Evolutionary conservation across 352 stramenopile species (phyloP).

Genomic region (Globisporangium alternatum): DNA sequence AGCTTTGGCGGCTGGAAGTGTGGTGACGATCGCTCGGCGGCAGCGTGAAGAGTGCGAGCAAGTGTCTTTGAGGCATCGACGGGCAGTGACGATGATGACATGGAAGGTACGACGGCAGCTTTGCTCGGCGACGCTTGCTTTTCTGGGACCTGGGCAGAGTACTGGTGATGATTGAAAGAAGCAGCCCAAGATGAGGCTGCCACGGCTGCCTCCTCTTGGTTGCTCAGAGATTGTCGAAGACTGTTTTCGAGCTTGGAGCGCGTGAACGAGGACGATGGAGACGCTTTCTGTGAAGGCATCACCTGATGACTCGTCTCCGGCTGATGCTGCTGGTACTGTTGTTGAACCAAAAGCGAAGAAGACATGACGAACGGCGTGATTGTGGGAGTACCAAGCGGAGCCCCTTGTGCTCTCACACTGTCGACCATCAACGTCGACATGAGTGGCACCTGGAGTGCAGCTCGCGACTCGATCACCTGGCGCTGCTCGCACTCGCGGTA

Average conservation of each 20-base stretch:
- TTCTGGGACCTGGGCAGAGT: neutral
- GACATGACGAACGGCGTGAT: neutral
- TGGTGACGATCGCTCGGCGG: neutral
- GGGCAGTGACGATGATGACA: neutral
- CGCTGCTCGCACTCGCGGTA: conserved; percentile 45
- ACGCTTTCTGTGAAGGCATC: neutral
- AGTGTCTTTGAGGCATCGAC: neutral
- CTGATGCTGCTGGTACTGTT: conserved; percentile 1
- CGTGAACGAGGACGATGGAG: conserved; percentile 6
- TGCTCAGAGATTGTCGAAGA: conserved; percentile 13
- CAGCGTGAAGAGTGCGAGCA: neutral
- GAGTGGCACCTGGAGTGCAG: conserved; percentile 9
- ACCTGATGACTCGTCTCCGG: neutral
- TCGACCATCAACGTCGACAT: conserved; percentile 9
- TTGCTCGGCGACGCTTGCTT: conserved; percentile 3
- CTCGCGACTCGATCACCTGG: conserved; percentile 17
- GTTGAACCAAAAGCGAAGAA: neutral
- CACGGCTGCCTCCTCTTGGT: conserved; percentile 13
- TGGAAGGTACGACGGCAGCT: neutral
- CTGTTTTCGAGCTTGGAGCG: conserved; percentile 15
- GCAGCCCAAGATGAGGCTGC: neutral
- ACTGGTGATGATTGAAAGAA: neutral
- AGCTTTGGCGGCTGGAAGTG: conserved; percentile 28
- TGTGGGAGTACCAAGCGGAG: neutral
- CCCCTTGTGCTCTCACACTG: neutral